Percentiles rank a stretch among this genome's conserved stretches.
Evolutionary conservation across 2,329 filamentous ascomycete species (phyloP).

Genomic region (Diaporthe citrichinensis): DNA sequence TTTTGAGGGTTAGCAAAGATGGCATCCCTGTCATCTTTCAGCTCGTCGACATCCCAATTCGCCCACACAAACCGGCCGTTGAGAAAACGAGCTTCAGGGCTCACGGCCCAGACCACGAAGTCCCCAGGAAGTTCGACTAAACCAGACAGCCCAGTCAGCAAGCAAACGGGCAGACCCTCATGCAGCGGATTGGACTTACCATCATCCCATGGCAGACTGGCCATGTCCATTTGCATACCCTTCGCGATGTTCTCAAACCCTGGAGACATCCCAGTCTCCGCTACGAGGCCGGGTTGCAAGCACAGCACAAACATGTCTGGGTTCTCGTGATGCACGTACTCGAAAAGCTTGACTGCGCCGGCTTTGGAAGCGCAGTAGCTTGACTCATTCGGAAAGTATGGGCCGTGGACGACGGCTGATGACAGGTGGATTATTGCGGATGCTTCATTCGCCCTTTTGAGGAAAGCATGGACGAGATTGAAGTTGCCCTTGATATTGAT

Average conservation of each 20-base stretch:
- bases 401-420: conserved; percentile 12
- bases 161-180: not conserved
- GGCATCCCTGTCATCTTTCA: conserved; percentile 38
- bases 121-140: conserved; percentile 47
- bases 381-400: conserved; percentile 25
- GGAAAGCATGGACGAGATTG: conserved; percentile 17
- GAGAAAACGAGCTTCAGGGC: conserved; percentile 52
- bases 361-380: conserved; percentile 31
- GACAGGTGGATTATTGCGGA: conserved; percentile 4
- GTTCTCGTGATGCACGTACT: conserved; percentile 32
- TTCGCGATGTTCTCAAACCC: conserved; percentile 26
- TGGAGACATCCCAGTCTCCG: conserved; percentile 11
- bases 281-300: conserved; percentile 28
- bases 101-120: conserved; percentile 53
- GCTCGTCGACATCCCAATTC: conserved; percentile 56
- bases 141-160: not conserved
- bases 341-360: conserved; percentile 27
- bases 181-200: not conserved
- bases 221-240: conserved; percentile 10
- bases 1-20: not conserved
- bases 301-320: conserved; percentile 18
- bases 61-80: conserved; percentile 51
- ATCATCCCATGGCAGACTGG: conserved; percentile 11
- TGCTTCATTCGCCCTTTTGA: not conserved
- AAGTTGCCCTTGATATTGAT: conserved; percentile 24